A percentile compares a stretch with the other conserved stretches of the same genome.
Evolutionary conservation across 2,329 filamentous ascomycete species (phyloP).

Genomic region (Paradendryphiella salina): DNA sequence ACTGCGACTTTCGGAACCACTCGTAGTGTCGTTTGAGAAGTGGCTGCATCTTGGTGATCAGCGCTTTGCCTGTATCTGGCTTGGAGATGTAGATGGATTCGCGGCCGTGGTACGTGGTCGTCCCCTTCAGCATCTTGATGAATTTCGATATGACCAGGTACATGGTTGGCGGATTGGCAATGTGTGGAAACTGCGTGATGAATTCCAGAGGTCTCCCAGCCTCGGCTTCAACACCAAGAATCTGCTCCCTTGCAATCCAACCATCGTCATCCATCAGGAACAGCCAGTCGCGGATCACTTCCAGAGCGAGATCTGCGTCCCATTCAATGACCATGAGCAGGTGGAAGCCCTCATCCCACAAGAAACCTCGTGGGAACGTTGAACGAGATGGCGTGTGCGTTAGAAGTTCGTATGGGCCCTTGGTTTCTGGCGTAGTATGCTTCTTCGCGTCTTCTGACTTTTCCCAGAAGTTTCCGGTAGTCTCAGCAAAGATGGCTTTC

Average conservation of each 20-base stretch:
- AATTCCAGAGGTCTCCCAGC: slow-evolving; percentile 90
- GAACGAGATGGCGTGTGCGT: slow-evolving; percentile 86
- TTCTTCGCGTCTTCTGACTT: slow-evolving; percentile 77
- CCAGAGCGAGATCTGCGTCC: slow-evolving; percentile 81
- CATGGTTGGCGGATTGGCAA: slow-evolving; percentile 92
- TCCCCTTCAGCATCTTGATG: slow-evolving; percentile 58
- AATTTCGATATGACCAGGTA: slow-evolving; percentile 84
- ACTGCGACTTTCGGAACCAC: slow-evolving; percentile 92
- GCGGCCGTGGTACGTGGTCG: slow-evolving; percentile 58
- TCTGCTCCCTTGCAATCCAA: slow-evolving; percentile 95
- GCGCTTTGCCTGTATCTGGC: slow-evolving; percentile 66
- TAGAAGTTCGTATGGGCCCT: slow-evolving; percentile 84
- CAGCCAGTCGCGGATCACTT: slow-evolving; percentile 92
- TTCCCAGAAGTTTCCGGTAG: slow-evolving; percentile 91
- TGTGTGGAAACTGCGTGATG: slow-evolving; percentile 90
- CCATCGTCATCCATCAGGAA: slow-evolving; percentile 91
- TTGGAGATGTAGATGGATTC: slow-evolving; percentile 60
- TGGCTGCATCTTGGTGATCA: slow-evolving; percentile 78
- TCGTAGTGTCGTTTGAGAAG: slow-evolving; percentile 82
- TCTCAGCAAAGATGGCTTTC: slow-evolving; percentile 86
- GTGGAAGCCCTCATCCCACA: slow-evolving; percentile 98
- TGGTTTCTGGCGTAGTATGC: slow-evolving; percentile 67
- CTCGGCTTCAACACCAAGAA: slow-evolving; percentile 82
- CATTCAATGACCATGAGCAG: slow-evolving; percentile 86
- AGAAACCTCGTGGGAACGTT: slow-evolving; percentile 91